Evolutionary conservation across 2,329 filamentous ascomycete genomes (phyloP), one percentile per base, ranked within the genome.

Genomic region (Fusarium heterosporum): DNA sequence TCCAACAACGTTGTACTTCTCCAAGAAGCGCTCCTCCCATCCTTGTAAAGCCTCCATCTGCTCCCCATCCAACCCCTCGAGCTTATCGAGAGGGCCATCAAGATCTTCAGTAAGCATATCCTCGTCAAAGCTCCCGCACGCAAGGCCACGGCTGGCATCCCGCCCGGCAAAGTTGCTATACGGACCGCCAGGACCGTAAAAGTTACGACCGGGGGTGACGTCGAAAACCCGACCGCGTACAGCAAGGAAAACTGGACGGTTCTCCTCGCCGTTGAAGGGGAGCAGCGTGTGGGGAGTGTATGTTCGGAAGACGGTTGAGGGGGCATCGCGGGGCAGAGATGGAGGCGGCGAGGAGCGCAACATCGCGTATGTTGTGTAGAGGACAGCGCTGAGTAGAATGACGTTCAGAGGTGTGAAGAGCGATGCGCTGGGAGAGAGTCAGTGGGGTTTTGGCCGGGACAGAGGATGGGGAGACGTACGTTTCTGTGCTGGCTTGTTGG

Each of bases 1-100:
- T 19, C 96, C 96, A 14, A 99, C 93, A n/a, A 98, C 88, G 25
- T 97, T 82, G 79, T 99, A 99, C 85, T 99, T 98, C 79, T 95
- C 92, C 63, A 85, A 81, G 78, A 99, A 99, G 69, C 93, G 86
- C 81, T 96, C 93, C 82, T 97, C 94, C 96, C 96, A 99, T 3
- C 92, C 93, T 72, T 86, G 84, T 78, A 97, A 81, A 48, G 93
- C 92, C 77, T 97, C 94, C 80, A 91, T 81, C 83, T 97, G 90
- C 59, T 95, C 93, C 2, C 77, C 78, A 8, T 87, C 88, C 62
- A 98, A 79, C 57, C 90, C 92, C 50, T 87, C 84, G 41, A 97
- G 83, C 52, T 84, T 87, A 76, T 97, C 93, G 65, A 97, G 81
- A 42, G 93, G 93, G 0, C 88, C 95, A 57, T 96, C 88, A 55